These are phyloP conservation scores for Prunus salicina DNA, from an alignment of 306 rosid genomes.

Conservation along the genomic window DNA sequence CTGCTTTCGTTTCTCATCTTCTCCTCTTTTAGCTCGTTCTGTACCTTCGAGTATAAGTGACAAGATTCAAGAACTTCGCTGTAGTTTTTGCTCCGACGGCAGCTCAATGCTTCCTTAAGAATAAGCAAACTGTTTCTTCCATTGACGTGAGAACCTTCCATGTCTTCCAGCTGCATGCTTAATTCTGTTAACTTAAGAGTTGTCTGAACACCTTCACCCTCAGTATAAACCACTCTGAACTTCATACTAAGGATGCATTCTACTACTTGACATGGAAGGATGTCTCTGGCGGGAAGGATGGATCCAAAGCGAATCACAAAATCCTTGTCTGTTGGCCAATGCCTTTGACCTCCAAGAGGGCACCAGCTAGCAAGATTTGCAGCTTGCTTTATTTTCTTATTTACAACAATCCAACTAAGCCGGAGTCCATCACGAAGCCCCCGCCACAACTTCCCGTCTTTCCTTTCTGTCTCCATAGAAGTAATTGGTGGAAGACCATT, in stretches of 20 bases:
- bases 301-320: conserved; percentile 81
- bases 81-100: conserved; percentile 68
- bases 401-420: conserved; percentile 82
- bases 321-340: conserved; percentile 92
- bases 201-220: conserved; percentile 57
- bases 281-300: conserved; percentile 70
- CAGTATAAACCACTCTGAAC: conserved; percentile 59
- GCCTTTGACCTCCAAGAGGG: conserved; percentile 85
- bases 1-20: conserved; percentile 80
- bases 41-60: conserved; percentile 62
- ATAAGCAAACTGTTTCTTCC: conserved; percentile 80
- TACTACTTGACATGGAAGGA: conserved; percentile 75
- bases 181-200: conserved; percentile 63
- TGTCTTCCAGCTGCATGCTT: conserved; percentile 90
- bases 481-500: conserved; percentile 70
- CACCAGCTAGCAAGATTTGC: conserved; percentile 93
- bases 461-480: conserved; percentile 75
- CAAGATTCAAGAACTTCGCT: conserved; percentile 76
- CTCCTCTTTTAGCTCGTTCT: conserved; percentile 75
- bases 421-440: conserved; percentile 77
- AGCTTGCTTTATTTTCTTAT: conserved; percentile 71
- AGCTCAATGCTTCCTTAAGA: conserved; percentile 72
- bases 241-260: conserved; percentile 84
- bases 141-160: conserved; percentile 77
- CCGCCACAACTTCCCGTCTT: conserved; percentile 80